Percentiles rank a stretch among this genome's conserved stretches.
These are phyloP conservation scores for Microdochium bolleyi DNA, from an alignment of 2,329 filamentous ascomycete genomes.

Conservation along the genomic window DNA sequence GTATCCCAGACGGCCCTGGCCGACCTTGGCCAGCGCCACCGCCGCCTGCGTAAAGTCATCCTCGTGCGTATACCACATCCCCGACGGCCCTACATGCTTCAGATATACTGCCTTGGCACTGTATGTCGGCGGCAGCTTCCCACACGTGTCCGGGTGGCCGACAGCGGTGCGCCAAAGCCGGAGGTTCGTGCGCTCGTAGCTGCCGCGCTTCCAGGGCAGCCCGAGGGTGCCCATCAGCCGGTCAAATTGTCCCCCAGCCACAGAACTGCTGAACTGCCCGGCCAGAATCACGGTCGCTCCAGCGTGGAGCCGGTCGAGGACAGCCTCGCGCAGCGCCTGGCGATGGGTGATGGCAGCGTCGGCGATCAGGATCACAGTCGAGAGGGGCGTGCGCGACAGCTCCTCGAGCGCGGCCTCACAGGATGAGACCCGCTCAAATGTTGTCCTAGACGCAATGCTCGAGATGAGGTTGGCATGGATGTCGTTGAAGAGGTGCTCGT, in stretches of 20 bases:
- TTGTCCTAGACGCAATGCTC: slow-evolving; percentile 1
- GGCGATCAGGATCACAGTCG: slow-evolving; percentile 10
- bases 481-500: background rate
- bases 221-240: slow-evolving; percentile 9
- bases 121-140: slow-evolving; percentile 6
- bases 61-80: slow-evolving; percentile 5
- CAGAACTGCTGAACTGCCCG: slow-evolving; percentile 9
- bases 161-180: slow-evolving; percentile 4
- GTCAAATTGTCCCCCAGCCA: slow-evolving; percentile 5
- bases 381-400: slow-evolving; percentile 4
- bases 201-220: slow-evolving; percentile 9
- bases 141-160: background rate
- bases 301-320: slow-evolving; percentile 7
- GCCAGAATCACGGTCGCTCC: slow-evolving; percentile 11
- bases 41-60: slow-evolving; percentile 6
- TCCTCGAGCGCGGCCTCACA: slow-evolving; percentile 5
- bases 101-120: slow-evolving; percentile 9
- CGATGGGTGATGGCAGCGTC: slow-evolving; percentile 9
- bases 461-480: background rate
- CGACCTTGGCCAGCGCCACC: slow-evolving; percentile 9
- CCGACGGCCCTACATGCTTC: slow-evolving; percentile 2
- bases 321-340: slow-evolving; percentile 5
- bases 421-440: slow-evolving; percentile 6
- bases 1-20: slow-evolving; percentile 11
- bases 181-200: slow-evolving; percentile 4